These are phyloP conservation scores for Cyberlindnera suaveolens DNA, from an alignment of 805 yeast species.

Conservation along the genomic window DNA sequence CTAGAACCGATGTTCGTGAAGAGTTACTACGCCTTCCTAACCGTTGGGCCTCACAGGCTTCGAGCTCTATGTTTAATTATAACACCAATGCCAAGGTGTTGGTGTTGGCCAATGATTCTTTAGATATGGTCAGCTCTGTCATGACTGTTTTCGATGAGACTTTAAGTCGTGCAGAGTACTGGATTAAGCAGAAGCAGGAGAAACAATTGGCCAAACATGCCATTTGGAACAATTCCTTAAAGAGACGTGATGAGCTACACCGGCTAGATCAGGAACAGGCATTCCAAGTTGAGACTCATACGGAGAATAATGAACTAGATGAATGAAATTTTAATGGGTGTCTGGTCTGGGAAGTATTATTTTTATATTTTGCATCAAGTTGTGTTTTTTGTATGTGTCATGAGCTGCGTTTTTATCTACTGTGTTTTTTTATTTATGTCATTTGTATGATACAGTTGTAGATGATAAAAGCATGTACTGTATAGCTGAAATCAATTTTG, in stretches of 20 bases:
- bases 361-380: too few relatives aligned
- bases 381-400: too few relatives aligned
- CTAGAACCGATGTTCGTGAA: conserved; percentile 74
- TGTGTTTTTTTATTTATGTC: background rate
- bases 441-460: background rate
- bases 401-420: background rate
- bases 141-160: conserved; percentile 83
- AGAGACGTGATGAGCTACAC: conserved; percentile 6
- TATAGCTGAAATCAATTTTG: conserved; percentile 40
- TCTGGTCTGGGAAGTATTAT: too few relatives aligned
- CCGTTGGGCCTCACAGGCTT: conserved; percentile 50
- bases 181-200: conserved; percentile 54
- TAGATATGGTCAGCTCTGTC: conserved; percentile 76
- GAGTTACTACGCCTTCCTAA: conserved; percentile 70
- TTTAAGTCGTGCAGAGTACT: conserved; percentile 75
- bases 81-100: conserved; percentile 65
- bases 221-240: conserved; percentile 16
- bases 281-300: background rate
- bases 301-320: conserved; percentile 1
- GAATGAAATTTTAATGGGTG: background rate
- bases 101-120: conserved; percentile 79
- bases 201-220: conserved; percentile 27
- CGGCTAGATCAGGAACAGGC: too few relatives aligned
- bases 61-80: conserved; percentile 11
- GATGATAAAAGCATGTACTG: background rate